Evolutionary conservation across 345 rosid genomes (phyloP), one percentile per base, ranked within the genome.

Genomic region (Gossypium raimondii): DNA sequence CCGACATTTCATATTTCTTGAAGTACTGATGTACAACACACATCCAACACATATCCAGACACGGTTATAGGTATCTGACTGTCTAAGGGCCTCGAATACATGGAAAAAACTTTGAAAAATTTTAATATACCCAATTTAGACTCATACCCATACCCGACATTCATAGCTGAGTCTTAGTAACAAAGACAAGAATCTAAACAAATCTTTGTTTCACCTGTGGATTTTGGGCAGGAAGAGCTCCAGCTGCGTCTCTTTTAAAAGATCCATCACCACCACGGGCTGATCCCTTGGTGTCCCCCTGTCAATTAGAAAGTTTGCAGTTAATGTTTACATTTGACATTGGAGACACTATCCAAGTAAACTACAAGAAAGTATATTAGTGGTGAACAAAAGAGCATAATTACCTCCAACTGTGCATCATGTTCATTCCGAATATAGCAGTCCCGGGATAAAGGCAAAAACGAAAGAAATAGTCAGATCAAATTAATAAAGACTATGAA

Each of bases 251-350:
- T 73, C 93, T 87, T 71, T 77, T 84, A 59, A 78, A 82, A 77
- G 85, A 82, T 50, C 89, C 87, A 53, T 90, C 95, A 67, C 91
- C 95, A 74, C 82, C 84, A 77, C 90, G 85, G 44, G 85, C 89
- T 45, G 93, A 85, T 78, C 93, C 96, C 73, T 86, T 90, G 67
- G 86, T 77, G 79, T 90, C 96, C 12, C 96, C 96, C 93, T 90
- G 79, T 56, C 75, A 76, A 53, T 59, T 65, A 68, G 67, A 74
- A 72, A 38, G 52, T 67, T 61, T 48, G 71, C 67, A 17, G 43
- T 51, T 51, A 51, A 51, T 51, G n/a, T 14, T 34, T 51, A 4
- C 18, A 18, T 13, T 16, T 13, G 17, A 18, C 56, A 51, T 51
- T 14, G 8, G 56, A 51, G 24, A 14, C n/a, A 7, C n/a, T 45